Evolutionary conservation across 2,329 filamentous ascomycete genomes (phyloP).

Genomic region (Hypoxylon sp.): DNA sequence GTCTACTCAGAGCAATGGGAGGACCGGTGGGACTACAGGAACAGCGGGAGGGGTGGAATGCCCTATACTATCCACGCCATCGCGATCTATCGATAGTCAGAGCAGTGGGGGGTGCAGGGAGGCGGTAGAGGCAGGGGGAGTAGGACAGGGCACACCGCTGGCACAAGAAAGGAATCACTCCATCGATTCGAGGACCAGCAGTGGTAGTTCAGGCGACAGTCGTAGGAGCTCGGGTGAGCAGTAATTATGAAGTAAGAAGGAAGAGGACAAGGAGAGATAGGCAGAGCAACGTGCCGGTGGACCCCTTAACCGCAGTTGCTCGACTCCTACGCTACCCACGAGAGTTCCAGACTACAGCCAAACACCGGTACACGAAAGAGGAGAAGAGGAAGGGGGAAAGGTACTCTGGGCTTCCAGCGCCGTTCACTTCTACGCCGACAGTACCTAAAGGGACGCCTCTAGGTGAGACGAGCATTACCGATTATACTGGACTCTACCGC

Average conservation of each 20-base stretch:
- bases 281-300: not conserved
- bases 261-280: not conserved
- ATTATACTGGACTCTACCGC: not conserved
- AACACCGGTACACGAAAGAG: not conserved
- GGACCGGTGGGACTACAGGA: not conserved
- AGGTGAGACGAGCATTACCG: constrained; percentile 4
- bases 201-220: not conserved
- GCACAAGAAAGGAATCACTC: constrained; percentile 17
- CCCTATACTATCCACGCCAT: constrained; percentile 45
- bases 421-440: not conserved
- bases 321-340: not conserved
- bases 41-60: constrained; percentile 22
- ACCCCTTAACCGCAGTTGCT: not conserved
- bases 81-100: not conserved
- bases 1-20: not conserved
- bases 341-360: not conserved
- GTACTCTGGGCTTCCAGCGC: not conserved
- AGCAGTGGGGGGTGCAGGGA: not conserved
- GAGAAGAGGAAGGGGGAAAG: not conserved
- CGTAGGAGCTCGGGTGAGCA: not conserved
- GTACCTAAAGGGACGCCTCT: not conserved
- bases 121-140: too few species aligned
- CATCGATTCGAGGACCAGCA: constrained; percentile 20
- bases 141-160: not conserved
- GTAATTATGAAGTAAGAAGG: not conserved